Conservation (phyloP, 768 basidiomycete species). For the Sarcomyxa edulis region DNA sequence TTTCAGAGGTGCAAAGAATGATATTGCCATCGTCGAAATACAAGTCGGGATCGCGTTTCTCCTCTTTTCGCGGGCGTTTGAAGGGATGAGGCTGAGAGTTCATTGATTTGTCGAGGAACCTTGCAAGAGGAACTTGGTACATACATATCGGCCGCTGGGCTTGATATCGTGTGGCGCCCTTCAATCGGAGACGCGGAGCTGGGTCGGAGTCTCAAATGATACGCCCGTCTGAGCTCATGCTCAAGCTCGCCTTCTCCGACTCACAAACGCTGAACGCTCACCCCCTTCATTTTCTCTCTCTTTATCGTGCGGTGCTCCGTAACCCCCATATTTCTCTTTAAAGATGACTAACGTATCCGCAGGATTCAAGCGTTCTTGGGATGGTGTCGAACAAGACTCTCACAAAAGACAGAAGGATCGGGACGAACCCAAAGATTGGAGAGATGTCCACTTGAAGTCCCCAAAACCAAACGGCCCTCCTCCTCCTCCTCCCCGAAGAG, state of each 20-base stretch:
- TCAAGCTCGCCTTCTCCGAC: too few species aligned
- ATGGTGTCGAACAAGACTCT: constrained; percentile 41
- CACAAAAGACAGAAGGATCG: constrained; percentile 54
- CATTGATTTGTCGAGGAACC: too few species aligned
- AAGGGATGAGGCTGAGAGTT: too few species aligned
- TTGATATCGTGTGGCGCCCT: too few species aligned
- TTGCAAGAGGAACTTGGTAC: too few species aligned
- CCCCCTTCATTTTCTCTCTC: constrained; percentile 16
- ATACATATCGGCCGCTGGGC: too few species aligned
- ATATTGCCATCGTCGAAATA: constrained; percentile 12
- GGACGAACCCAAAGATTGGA: constrained; percentile 60
- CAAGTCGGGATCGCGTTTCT: constrained; percentile 2
- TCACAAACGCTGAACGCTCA: background rate
- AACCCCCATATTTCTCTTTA: constrained; percentile 42
- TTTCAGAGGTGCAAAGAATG: constrained; percentile 5
- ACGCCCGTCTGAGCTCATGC: too few species aligned
- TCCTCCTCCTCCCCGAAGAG: constrained; percentile 31
- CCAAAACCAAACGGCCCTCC: constrained; percentile 25
- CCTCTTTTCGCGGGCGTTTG: too few species aligned
- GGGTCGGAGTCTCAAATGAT: too few species aligned
- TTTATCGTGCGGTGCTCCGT: constrained; percentile 80
- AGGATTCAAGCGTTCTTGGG: constrained; percentile 81
- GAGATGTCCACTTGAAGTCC: constrained; percentile 58
- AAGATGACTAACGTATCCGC: constrained; percentile 80
- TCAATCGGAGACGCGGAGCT: too few species aligned